Evolutionary conservation across 2,329 filamentous ascomycete species (phyloP).

Genomic region (Colletotrichum cereale): DNA sequence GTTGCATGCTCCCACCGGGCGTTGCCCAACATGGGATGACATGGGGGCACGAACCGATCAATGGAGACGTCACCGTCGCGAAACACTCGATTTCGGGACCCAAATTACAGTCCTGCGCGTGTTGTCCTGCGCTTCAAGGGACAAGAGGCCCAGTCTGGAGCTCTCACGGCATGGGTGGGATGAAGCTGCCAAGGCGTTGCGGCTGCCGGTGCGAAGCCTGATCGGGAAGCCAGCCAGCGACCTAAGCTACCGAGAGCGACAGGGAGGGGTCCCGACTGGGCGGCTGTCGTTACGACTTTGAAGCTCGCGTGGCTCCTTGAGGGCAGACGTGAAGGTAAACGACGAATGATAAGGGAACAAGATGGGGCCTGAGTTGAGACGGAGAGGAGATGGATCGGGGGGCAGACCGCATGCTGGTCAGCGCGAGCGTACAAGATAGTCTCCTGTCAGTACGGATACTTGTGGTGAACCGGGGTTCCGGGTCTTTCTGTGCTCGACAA

Average conservation of each 20-base stretch:
- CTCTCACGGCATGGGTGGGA: constrained; percentile 30
- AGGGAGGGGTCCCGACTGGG: constrained; percentile 12
- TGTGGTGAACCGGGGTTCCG: neutral
- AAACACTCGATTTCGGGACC: neutral
- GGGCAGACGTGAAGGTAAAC: neutral
- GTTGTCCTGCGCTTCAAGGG: neutral
- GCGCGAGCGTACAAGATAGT: neutral
- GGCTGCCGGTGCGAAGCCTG: constrained; percentile 21
- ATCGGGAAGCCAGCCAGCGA: constrained; percentile 23
- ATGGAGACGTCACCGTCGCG: constrained; percentile 27
- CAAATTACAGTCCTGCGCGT: neutral
- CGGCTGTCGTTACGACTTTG: constrained; percentile 23
- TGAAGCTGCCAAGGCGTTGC: constrained; percentile 41
- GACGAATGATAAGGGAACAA: neutral
- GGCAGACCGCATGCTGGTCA: neutral
- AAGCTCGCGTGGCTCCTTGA: constrained; percentile 25
- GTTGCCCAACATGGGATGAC: constrained; percentile 25
- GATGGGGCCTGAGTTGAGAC: constrained; percentile 24
- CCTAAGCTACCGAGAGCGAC: constrained; percentile 13
- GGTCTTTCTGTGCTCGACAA: neutral
- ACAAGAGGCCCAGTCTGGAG: neutral
- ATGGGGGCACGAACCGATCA: constrained; percentile 20
- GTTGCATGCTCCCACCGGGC: neutral
- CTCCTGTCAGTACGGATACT: neutral
- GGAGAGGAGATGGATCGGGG: neutral